Evolutionary conservation across 352 stramenopile species (phyloP).

Genomic region (Phytophthora litchii): DNA sequence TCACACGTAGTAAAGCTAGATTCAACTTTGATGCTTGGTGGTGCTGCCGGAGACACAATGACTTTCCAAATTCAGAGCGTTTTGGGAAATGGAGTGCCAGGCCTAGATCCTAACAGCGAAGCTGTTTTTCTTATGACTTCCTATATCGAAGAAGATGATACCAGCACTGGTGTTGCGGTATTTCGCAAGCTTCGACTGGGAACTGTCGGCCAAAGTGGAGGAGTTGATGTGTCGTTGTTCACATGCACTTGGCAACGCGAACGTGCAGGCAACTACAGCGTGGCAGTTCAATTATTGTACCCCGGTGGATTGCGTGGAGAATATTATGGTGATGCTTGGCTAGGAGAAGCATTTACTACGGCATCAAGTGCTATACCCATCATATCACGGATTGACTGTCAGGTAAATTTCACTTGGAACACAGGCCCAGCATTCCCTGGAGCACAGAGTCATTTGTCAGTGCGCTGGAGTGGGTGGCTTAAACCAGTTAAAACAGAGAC

Average conservation of each 20-base stretch:
- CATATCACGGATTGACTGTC: slow-evolving; percentile 58
- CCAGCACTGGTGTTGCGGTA: slow-evolving; percentile 9
- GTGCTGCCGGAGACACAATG: slow-evolving; percentile 47
- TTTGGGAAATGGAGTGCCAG: slow-evolving; percentile 42
- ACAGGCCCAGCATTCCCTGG: slow-evolving; percentile 51
- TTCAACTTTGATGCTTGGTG: slow-evolving; percentile 37
- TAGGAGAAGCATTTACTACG: slow-evolving; percentile 33
- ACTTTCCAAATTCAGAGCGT: slow-evolving; percentile 65
- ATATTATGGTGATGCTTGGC: slow-evolving; percentile 73
- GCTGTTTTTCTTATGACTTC: slow-evolving; percentile 29
- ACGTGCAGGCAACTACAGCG: slow-evolving; percentile 48
- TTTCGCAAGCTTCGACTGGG: slow-evolving; percentile 23
- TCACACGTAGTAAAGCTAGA: slow-evolving; percentile 41
- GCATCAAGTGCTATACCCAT: slow-evolving; percentile 1
- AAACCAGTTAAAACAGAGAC: slow-evolving; percentile 48
- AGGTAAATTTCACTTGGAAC: slow-evolving; percentile 81
- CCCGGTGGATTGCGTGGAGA: slow-evolving; percentile 62
- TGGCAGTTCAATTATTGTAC: slow-evolving; percentile 65
- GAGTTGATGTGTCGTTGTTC: slow-evolving; percentile 18
- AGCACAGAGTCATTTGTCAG: slow-evolving; percentile 57
- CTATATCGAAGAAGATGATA: slow-evolving; percentile 33
- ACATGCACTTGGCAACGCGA: slow-evolving; percentile 58
- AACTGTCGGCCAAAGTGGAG: slow-evolving; percentile 18
- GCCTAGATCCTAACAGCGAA: slow-evolving; percentile 16
- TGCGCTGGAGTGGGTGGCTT: slow-evolving; percentile 73